A percentile compares a stretch with the other conserved stretches of the same genome.
Conservation (phyloP, 352 stramenopile genomes). For the Phytophthora litchii region DNA sequence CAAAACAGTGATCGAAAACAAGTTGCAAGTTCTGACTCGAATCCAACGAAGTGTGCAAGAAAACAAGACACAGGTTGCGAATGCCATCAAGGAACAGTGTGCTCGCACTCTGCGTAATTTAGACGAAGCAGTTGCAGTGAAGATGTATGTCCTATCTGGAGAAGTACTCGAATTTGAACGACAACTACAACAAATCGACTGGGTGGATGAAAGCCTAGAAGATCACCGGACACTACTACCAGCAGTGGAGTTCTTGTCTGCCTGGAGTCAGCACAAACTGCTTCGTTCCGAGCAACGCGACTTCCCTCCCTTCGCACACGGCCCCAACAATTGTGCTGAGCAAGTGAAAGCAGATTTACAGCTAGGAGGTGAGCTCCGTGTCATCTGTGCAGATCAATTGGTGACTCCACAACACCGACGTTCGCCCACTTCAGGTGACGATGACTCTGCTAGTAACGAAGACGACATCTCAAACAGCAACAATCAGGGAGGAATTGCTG, state of each 20-base stretch:
- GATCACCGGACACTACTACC: slow-evolving; percentile 48
- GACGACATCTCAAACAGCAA: not conserved
- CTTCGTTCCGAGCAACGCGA: slow-evolving; percentile 71
- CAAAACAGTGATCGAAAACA: slow-evolving; percentile 65
- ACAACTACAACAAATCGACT: slow-evolving; percentile 75
- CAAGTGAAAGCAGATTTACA: slow-evolving; percentile 69
- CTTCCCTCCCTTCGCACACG: slow-evolving; percentile 48
- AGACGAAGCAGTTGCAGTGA: slow-evolving; percentile 46
- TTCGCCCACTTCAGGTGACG: slow-evolving; percentile 10
- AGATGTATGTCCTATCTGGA: slow-evolving; percentile 56
- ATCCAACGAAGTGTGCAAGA: slow-evolving; percentile 36
- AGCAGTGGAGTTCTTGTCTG: slow-evolving; percentile 64
- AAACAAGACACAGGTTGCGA: slow-evolving; percentile 58
- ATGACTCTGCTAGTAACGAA: slow-evolving; percentile 8
- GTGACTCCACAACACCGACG: slow-evolving; percentile 9
- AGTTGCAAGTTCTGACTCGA: slow-evolving; percentile 46
- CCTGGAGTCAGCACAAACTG: slow-evolving; percentile 74
- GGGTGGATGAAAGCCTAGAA: slow-evolving; percentile 66
- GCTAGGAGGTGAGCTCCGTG: slow-evolving; percentile 60
- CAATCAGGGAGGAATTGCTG: slow-evolving; percentile 2
- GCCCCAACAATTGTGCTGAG: slow-evolving; percentile 37
- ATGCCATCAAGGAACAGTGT: slow-evolving; percentile 58
- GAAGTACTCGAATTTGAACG: slow-evolving; percentile 68
- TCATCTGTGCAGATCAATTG: slow-evolving; percentile 45
- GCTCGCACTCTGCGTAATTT: slow-evolving; percentile 51